A percentile compares a stretch with the other conserved stretches of the same genome.
phyloP scores from a whole-genome alignment of 2,329 filamentous ascomycete genomes.

The Raffaelea ambrosiae region DNA sequence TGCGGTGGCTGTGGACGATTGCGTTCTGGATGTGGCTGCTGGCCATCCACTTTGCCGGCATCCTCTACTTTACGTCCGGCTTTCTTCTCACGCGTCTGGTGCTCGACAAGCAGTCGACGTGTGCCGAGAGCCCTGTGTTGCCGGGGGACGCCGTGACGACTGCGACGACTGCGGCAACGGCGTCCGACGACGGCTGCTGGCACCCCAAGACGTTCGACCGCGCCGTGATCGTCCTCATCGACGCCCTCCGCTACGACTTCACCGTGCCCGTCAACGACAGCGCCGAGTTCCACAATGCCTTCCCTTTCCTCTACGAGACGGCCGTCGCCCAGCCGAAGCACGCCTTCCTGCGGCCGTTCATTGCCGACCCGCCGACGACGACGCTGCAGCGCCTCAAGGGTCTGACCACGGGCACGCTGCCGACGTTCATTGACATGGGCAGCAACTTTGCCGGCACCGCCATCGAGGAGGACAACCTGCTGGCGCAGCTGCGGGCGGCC shows the following conservation, averaged over 20 bases:
- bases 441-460: constrained; percentile 93
- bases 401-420: constrained; percentile 86
- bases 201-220: constrained; percentile 90
- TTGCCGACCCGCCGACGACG: constrained; percentile 90
- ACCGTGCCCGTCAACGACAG: constrained; percentile 66
- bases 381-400: constrained; percentile 91
- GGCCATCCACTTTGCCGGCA: constrained; percentile 67
- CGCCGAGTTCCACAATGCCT: constrained; percentile 69
- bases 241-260: constrained; percentile 94
- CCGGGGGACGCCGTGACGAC: constrained; percentile 26
- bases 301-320: constrained; percentile 80
- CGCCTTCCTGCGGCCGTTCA: constrained; percentile 87
- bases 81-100: constrained; percentile 85
- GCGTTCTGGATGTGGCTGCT: constrained; percentile 64
- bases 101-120: constrained; percentile 67
- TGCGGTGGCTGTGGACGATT: constrained; percentile 48
- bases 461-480: constrained; percentile 82
- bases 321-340: constrained; percentile 66
- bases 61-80: constrained; percentile 89
- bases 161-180: constrained; percentile 34
- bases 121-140: constrained; percentile 58
- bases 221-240: constrained; percentile 82
- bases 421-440: constrained; percentile 88
- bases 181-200: constrained; percentile 80
- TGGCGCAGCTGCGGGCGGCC: constrained; percentile 58